These are phyloP conservation scores for Sherardia arvensis DNA, from an alignment of 257 asterid genomes.

Conservation along the genomic window DNA sequence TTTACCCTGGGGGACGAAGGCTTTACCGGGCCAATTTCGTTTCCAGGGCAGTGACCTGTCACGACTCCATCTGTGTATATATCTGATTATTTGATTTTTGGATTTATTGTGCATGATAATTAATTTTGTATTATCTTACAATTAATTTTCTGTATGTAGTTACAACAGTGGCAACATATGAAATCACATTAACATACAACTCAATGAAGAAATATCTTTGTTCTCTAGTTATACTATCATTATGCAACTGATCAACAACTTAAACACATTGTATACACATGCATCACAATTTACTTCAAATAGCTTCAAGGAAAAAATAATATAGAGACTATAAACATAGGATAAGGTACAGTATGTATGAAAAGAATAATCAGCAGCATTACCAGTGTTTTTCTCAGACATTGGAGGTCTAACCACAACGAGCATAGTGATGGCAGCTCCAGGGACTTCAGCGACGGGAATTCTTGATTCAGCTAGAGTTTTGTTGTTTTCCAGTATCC, in stretches of 20 bases:
- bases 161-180: too few relatives aligned
- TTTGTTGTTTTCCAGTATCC: constrained; percentile 71
- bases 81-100: too few relatives aligned
- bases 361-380: constrained; percentile 2
- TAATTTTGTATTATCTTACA: too few relatives aligned
- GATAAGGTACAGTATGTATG: neutral
- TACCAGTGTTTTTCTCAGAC: constrained; percentile 64
- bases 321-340: neutral
- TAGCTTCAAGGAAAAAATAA: neutral
- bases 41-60: too few relatives aligned
- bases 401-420: constrained; percentile 75
- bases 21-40: too few relatives aligned
- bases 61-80: too few relatives aligned
- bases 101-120: too few relatives aligned
- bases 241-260: neutral
- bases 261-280: neutral
- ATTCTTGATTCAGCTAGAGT: constrained; percentile 70
- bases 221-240: neutral
- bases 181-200: too few relatives aligned
- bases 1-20: too few relatives aligned
- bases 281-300: neutral
- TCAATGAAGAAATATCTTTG: neutral
- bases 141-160: too few relatives aligned
- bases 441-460: constrained; percentile 79
- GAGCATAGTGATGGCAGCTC: constrained; percentile 82